Base-by-base conservation (phyloP, 495 filamentous ascomycete genomes). In the Entonaema liquescens region DNA sequence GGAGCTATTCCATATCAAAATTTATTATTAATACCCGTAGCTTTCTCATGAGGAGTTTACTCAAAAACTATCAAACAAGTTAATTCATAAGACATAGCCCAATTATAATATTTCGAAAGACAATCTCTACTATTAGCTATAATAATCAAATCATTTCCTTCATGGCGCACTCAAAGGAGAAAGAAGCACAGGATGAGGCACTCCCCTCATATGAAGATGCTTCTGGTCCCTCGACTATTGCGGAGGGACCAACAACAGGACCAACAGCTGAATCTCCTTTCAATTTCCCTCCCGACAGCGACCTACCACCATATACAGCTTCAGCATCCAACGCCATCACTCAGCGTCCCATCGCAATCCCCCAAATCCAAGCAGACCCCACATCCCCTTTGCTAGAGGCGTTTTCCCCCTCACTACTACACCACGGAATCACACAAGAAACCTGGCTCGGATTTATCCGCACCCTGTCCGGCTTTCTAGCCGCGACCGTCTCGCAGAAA, bases 381-480 rank as follows among this genome's bases (percentile, higher is more conserved):
- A 65, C 70, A 2, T 42, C 72, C 12, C 74, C 77, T 0, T 75
- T 79, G 65, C 65, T 78, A 1, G 47, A 70, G 25, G 74, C 76
- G 8, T 77, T 72, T 60, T 38, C 74, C 15, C 70, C 38, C 17
- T 15, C 42, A 0, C 61, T 79, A 1, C 76, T 78, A 1, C 62
- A 58, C 21, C 66, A 71, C 23, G 76, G 76, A 62, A 70, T 79
- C 26, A 70, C 76, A 2, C 28, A 31, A 5, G 70, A 74, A 5
- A 70, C 72, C 0, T 78, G 74, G 74, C 35, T 54, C 35, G 68
- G 67, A 1, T 78, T 78, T 67, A 62, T 79, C 19, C 17, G 13
- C 47, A 79, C 77, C 28, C 64, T 79, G 12, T 76, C 77, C 7
- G 77, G 75, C 19, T 79, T 79, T 54, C 67, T 79, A n/a, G 64